Conservation (phyloP, 2,329 filamentous ascomycete genomes). For the Aspergillus intermedius region DNA sequence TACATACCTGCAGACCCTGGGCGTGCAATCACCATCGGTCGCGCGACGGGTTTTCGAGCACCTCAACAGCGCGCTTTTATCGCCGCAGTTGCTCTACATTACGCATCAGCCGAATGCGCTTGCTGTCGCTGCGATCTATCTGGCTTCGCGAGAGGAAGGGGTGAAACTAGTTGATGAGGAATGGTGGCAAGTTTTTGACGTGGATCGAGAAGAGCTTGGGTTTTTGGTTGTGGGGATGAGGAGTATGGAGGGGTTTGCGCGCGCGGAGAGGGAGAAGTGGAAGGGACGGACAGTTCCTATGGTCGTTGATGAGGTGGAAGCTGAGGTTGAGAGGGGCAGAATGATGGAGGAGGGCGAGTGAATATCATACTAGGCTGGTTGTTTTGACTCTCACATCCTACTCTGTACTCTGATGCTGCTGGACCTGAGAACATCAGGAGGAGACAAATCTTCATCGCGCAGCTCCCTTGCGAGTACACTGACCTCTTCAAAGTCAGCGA, state of each 20-base stretch:
- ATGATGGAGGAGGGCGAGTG: constrained; percentile 36
- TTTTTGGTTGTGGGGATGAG: constrained; percentile 82
- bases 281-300: constrained; percentile 51
- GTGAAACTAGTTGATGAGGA: constrained; percentile 74
- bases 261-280: constrained; percentile 53
- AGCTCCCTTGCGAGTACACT: no score
- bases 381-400: background rate
- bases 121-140: constrained; percentile 82
- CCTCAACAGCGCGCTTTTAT: constrained; percentile 79
- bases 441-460: no score
- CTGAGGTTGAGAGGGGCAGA: constrained; percentile 52
- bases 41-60: constrained; percentile 64
- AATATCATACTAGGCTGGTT: constrained; percentile 8
- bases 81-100: constrained; percentile 80
- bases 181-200: constrained; percentile 99
- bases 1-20: constrained; percentile 87
- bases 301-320: constrained; percentile 52
- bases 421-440: no score
- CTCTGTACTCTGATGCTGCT: no score
- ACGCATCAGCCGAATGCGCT: constrained; percentile 85
- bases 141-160: constrained; percentile 70
- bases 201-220: constrained; percentile 86
- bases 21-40: constrained; percentile 56
- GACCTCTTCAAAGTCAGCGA: no score
- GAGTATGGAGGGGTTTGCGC: constrained; percentile 67